phyloP scores from a whole-genome alignment of 1,284 basidiomycete species.

The Ganoderma boninense region DNA sequence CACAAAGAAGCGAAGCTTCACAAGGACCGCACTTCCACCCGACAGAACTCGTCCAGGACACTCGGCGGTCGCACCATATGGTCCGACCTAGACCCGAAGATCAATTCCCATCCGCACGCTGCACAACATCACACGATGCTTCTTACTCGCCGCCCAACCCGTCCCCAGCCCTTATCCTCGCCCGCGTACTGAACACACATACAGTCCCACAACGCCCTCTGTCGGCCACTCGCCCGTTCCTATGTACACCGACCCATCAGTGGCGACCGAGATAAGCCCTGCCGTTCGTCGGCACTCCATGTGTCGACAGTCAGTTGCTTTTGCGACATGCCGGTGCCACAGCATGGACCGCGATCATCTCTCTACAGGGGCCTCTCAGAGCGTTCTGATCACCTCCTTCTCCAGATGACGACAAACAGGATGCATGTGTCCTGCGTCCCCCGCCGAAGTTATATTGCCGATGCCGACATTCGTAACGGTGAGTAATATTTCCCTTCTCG shows the following conservation, averaged over 20 bases:
- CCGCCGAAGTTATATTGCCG: not conserved
- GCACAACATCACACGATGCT: not conserved
- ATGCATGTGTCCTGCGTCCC: not conserved
- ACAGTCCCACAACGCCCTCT: not conserved
- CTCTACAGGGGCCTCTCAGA: not conserved
- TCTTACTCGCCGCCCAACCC: not conserved
- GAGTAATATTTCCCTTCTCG: not conserved
- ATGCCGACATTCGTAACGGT: not conserved
- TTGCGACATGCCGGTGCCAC: not conserved
- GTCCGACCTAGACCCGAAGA: not conserved
- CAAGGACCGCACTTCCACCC: not conserved
- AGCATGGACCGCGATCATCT: not conserved
- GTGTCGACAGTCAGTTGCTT: not conserved
- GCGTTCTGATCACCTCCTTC: not conserved
- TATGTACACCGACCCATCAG: not conserved
- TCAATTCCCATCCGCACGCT: not conserved
- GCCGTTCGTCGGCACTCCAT: not conserved
- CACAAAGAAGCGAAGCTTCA: not conserved
- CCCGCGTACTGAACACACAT: not conserved
- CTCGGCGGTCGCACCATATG: not conserved
- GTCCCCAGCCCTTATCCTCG: not conserved
- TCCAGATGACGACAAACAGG: not conserved
- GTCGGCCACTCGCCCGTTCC: not conserved
- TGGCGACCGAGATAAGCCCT: not conserved
- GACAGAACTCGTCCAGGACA: not conserved